These are phyloP conservation scores for Microbotryomycetes sp. DNA, from an alignment of 1,284 basidiomycete genomes.

Conservation along the genomic window DNA sequence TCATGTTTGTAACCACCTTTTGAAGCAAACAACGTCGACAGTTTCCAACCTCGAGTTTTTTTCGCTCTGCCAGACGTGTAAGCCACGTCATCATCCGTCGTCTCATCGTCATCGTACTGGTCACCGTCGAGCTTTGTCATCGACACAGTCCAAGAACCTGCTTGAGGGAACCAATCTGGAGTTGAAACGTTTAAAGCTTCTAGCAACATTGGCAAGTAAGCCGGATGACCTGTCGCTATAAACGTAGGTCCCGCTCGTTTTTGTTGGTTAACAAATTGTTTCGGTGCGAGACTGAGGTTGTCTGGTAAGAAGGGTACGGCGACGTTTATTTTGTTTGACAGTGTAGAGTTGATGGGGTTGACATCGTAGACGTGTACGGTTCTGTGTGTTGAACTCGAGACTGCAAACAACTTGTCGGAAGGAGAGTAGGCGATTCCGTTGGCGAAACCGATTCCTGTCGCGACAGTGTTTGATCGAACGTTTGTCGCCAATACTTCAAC, in stretches of 20 bases:
- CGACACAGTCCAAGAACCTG: not conserved
- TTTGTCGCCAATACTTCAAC: not conserved
- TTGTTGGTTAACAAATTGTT: not conserved
- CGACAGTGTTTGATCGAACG: not conserved
- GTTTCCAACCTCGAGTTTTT: not conserved
- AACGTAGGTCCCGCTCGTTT: not conserved
- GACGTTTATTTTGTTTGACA: not conserved
- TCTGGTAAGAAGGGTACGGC: slow-evolving; percentile 12
- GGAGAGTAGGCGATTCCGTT: slow-evolving; percentile 10
- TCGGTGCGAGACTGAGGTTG: slow-evolving; percentile 9
- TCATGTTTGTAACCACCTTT: not conserved
- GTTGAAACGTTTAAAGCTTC: not conserved
- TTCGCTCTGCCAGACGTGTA: not conserved
- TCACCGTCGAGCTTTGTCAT: not conserved
- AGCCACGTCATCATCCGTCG: not conserved
- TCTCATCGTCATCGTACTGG: not conserved
- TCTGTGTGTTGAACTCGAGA: slow-evolving; percentile 3
- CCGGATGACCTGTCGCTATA: slow-evolving; percentile 15
- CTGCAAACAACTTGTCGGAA: not conserved
- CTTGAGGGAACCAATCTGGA: not conserved
- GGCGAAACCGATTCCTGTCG: not conserved
- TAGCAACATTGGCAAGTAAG: slow-evolving; percentile 7
- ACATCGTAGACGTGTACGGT: slow-evolving; percentile 1
- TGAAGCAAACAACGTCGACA: slow-evolving; percentile 9
- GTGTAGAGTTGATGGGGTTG: not conserved